Evolutionary conservation across 352 stramenopile species (phyloP).

Genomic region (Globisporangium cylindrosporum): DNA sequence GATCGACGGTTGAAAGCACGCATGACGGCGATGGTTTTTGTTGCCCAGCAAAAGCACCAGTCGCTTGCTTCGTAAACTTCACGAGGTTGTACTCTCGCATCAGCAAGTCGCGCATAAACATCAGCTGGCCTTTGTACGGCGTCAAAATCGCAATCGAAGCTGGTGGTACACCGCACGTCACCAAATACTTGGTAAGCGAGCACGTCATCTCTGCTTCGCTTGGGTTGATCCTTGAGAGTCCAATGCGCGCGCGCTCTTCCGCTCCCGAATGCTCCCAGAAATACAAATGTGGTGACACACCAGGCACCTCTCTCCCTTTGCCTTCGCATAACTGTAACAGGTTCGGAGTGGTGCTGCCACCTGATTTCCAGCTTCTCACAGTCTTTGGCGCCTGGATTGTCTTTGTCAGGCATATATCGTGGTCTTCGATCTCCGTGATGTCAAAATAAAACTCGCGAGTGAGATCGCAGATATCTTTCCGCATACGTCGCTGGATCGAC

Average conservation of each 20-base stretch:
- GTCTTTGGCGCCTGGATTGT: constrained; percentile 27
- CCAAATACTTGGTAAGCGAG: constrained; percentile 72
- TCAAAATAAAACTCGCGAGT: constrained; percentile 80
- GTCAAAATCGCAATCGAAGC: constrained; percentile 85
- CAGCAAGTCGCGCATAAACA: constrained; percentile 77
- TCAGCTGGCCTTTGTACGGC: constrained; percentile 87
- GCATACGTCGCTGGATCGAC: constrained; percentile 87
- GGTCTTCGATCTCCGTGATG: constrained; percentile 82
- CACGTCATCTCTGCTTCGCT: constrained; percentile 78
- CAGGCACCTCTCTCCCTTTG: constrained; percentile 71
- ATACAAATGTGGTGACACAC: constrained; percentile 72
- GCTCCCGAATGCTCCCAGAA: constrained; percentile 79
- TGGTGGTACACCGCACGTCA: constrained; percentile 65
- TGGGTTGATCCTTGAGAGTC: constrained; percentile 72
- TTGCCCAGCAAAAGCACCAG: constrained; percentile 20
- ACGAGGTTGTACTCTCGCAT: constrained; percentile 39
- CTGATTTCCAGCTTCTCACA: constrained; percentile 4
- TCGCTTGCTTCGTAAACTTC: constrained; percentile 19
- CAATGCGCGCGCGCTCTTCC: constrained; percentile 61
- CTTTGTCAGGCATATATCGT: constrained; percentile 58
- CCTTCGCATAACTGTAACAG: constrained; percentile 32
- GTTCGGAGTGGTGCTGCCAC: background rate
- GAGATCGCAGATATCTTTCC: constrained; percentile 84
- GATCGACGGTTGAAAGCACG: constrained; percentile 81
- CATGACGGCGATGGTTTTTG: constrained; percentile 36